phyloP scores from a whole-genome alignment of 306 rosid species.

The Trifolium repens region DNA sequence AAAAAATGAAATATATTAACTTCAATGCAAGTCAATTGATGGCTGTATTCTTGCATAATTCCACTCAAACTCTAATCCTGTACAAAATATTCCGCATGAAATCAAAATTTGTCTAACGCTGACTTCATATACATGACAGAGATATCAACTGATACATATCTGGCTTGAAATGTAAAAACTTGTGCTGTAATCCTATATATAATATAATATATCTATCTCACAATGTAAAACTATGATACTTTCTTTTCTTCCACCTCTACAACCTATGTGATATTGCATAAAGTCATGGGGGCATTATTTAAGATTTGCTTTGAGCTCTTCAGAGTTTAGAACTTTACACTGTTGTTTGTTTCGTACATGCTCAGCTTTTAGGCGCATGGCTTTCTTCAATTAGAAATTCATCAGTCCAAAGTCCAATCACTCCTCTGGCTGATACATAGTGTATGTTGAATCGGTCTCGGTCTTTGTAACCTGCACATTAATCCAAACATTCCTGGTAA shows the following conservation, averaged over 20 bases:
- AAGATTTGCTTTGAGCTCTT: slow-evolving; percentile 37
- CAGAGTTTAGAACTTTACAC: slow-evolving; percentile 24
- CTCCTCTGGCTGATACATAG: slow-evolving; percentile 66
- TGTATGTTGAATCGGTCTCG: slow-evolving; percentile 70
- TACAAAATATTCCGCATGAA: slow-evolving; percentile 47
- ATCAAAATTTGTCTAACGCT: slow-evolving; percentile 36
- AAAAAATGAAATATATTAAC: neutral
- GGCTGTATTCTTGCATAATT: slow-evolving; percentile 26
- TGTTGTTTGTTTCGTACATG: slow-evolving; percentile 38
- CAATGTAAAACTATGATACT: slow-evolving; percentile 30
- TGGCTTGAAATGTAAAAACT: slow-evolving; percentile 33
- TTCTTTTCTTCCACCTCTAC: slow-evolving; percentile 41
- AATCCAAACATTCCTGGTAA: slow-evolving; percentile 23
- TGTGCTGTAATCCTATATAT: slow-evolving; percentile 17
- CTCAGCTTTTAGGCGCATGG: slow-evolving; percentile 33
- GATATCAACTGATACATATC: slow-evolving; percentile 48
- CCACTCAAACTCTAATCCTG: slow-evolving; percentile 44
- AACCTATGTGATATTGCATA: slow-evolving; percentile 40
- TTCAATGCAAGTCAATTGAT: neutral
- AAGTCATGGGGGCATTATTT: slow-evolving; percentile 44
- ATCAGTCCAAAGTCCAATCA: slow-evolving; percentile 38
- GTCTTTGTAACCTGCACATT: slow-evolving; percentile 87
- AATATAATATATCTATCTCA: slow-evolving; percentile 26
- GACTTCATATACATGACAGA: slow-evolving; percentile 39
- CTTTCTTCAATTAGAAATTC: slow-evolving; percentile 37